Evolutionary conservation across 768 basidiomycete species (phyloP).

Genomic region (Pulveroboletus sp.): DNA sequence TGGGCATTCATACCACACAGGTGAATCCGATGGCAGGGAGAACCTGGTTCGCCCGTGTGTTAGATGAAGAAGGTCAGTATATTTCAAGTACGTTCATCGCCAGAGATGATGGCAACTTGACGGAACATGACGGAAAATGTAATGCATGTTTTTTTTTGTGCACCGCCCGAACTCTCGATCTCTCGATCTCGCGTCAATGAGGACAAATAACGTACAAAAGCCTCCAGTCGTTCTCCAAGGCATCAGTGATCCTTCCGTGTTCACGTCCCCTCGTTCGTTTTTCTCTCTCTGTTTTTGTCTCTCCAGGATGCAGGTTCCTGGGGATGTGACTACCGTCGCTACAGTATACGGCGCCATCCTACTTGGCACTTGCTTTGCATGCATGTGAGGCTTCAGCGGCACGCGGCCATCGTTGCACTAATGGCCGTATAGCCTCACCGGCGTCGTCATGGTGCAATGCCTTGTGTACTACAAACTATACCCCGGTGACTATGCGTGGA

Average conservation of each 20-base stretch:
- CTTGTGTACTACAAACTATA: constrained; percentile 30
- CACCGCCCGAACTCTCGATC: constrained; percentile 16
- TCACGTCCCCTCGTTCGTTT: constrained; percentile 30
- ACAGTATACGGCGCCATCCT: constrained; percentile 30
- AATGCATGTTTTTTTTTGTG: constrained; percentile 7
- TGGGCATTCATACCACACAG: not conserved
- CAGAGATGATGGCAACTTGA: constrained; percentile 10
- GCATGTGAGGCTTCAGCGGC: constrained; percentile 16
- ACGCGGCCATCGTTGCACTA: not conserved
- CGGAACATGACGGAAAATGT: constrained; percentile 15
- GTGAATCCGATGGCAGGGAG: not conserved
- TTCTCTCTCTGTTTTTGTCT: not conserved
- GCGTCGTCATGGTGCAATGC: constrained; percentile 30
- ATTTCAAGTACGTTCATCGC: not conserved
- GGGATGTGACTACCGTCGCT: constrained; percentile 29
- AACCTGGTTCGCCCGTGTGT: not conserved
- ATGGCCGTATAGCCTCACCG: constrained; percentile 23
- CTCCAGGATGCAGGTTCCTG: constrained; percentile 18
- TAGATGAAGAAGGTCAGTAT: not conserved
- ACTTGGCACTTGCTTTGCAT: constrained; percentile 28
- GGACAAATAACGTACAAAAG: constrained; percentile 33
- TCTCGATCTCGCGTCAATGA: constrained; percentile 26
- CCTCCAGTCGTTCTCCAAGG: not conserved
- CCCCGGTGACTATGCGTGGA: constrained; percentile 23
- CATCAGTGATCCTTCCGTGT: constrained; percentile 22